A percentile compares a stretch with the other conserved stretches of the same genome.
These are phyloP conservation scores for Pseudocercospora fijiensis DNA, from an alignment of 2,329 filamentous ascomycete genomes.

Conservation along the genomic window DNA sequence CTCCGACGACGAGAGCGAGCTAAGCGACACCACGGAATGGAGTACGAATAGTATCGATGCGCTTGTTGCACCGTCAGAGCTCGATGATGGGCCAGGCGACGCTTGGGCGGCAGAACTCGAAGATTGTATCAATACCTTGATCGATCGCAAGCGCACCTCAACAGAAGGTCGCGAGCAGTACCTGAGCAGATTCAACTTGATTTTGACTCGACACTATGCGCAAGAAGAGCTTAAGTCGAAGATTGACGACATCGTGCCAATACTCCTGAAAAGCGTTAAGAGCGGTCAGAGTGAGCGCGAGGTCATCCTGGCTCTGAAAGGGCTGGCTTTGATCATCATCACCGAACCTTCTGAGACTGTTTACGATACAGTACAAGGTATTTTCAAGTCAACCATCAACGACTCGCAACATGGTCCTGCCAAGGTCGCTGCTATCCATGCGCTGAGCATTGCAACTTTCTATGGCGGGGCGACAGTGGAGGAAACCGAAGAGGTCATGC, in stretches of 20 bases:
- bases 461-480: constrained; percentile 72
- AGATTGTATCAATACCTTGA: constrained; percentile 68
- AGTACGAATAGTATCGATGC: constrained; percentile 69
- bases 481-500: constrained; percentile 68
- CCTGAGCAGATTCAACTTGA: constrained; percentile 61
- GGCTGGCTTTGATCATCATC: constrained; percentile 68
- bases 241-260: constrained; percentile 61
- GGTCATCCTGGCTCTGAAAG: constrained; percentile 67
- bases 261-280: constrained; percentile 69
- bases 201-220: constrained; percentile 68
- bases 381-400: constrained; percentile 63
- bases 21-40: constrained; percentile 60
- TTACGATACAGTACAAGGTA: constrained; percentile 60
- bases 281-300: constrained; percentile 68
- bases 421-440: constrained; percentile 71
- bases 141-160: constrained; percentile 76
- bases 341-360: constrained; percentile 65
- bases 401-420: constrained; percentile 64
- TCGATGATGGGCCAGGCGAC: constrained; percentile 49
- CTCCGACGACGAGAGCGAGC: constrained; percentile 61
- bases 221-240: constrained; percentile 60
- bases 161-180: constrained; percentile 67
- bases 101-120: constrained; percentile 63
- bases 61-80: constrained; percentile 55
- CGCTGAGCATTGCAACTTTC: constrained; percentile 68